Percentiles rank a stretch among this genome's conserved stretches.
These are phyloP conservation scores for Ceratobasidium sp. DNA, from an alignment of 1,284 basidiomycete genomes.

Conservation along the genomic window DNA sequence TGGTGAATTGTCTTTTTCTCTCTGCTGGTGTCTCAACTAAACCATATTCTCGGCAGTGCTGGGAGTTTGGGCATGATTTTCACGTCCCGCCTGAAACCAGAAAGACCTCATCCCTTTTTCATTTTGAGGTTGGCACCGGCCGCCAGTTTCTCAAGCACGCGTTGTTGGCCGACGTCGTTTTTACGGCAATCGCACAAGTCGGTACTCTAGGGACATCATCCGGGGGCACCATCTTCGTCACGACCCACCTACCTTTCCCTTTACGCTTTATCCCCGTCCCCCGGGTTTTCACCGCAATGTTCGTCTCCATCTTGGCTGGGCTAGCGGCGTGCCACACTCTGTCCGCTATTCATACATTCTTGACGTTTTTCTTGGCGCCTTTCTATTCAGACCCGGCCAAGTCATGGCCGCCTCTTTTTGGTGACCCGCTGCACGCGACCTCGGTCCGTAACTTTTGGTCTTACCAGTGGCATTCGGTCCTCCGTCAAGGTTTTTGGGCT, in stretches of 20 bases:
- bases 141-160: conserved; percentile 13
- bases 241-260: conserved; percentile 10
- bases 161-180: not conserved
- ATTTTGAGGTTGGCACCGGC: conserved; percentile 15
- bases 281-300: conserved; percentile 16
- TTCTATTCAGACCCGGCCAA: conserved; percentile 25
- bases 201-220: conserved; percentile 9
- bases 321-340: conserved; percentile 11
- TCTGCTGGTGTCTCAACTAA: not conserved
- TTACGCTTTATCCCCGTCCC: not conserved
- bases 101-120: not conserved
- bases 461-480: conserved; percentile 31
- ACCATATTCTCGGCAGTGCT: not conserved
- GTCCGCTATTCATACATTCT: not conserved
- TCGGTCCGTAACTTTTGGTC: conserved; percentile 35
- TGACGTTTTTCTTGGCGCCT: conserved; percentile 17
- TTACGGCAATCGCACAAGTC: conserved; percentile 2
- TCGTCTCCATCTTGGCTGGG: not conserved
- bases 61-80: conserved; percentile 22
- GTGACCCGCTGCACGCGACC: conserved; percentile 1
- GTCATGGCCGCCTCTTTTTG: conserved; percentile 35
- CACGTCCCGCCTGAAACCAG: conserved; percentile 26
- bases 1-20: not conserved
- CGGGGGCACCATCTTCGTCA: conserved; percentile 18
- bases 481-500: conserved; percentile 23